Conservation (phyloP, 2,329 filamentous ascomycete species). For the Cladosporium sp. region DNA sequence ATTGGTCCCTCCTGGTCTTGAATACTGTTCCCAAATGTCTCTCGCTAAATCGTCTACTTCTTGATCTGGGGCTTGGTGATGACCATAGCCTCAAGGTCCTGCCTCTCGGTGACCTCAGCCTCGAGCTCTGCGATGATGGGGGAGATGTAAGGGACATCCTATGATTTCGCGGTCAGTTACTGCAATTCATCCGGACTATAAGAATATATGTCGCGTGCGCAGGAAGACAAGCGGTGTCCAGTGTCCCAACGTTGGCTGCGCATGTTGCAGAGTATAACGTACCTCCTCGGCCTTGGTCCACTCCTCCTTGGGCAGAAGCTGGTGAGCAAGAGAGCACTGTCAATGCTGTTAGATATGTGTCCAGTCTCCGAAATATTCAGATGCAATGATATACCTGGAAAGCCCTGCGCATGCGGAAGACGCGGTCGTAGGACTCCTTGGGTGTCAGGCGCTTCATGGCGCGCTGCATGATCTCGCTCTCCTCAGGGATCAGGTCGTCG, state of each 20-base stretch:
- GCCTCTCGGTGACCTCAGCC: constrained; percentile 61
- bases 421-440: constrained; percentile 91
- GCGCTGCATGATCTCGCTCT: constrained; percentile 78
- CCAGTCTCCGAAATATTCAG: not conserved
- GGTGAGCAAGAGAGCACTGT: constrained; percentile 63
- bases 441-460: constrained; percentile 86
- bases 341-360: constrained; percentile 9
- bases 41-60: constrained; percentile 2
- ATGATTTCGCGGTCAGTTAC: constrained; percentile 13
- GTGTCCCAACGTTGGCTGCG: not conserved
- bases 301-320: constrained; percentile 60
- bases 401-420: constrained; percentile 94
- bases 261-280: constrained; percentile 20
- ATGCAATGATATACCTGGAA: constrained; percentile 63
- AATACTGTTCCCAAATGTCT: not conserved
- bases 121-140: constrained; percentile 67
- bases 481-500: constrained; percentile 93
- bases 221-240: not conserved
- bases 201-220: not conserved
- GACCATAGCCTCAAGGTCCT: constrained; percentile 64
- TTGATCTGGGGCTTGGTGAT: constrained; percentile 43
- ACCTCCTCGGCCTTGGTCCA: constrained; percentile 67
- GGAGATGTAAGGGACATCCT: constrained; percentile 65
- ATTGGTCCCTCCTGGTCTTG: not conserved
- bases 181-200: not conserved